Percentiles rank a stretch among this genome's conserved stretches.
Conservation (phyloP, 306 rosid species). For the Castanea crenata region DNA sequence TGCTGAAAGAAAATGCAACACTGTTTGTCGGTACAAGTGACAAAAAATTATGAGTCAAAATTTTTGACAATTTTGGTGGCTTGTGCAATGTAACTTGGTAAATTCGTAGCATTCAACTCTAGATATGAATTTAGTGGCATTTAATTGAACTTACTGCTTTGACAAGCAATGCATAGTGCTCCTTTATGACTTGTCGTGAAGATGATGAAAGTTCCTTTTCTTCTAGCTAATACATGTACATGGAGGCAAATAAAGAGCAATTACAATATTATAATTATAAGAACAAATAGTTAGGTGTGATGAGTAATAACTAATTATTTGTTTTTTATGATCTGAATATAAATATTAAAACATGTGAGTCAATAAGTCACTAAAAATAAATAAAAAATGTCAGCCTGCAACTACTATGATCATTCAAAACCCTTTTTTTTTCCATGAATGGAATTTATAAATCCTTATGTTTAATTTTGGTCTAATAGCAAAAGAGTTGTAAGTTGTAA, state of each 20-base stretch:
- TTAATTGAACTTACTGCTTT: conserved; percentile 3
- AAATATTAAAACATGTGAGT: not conserved
- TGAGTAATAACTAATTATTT: not conserved
- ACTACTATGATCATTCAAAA: not conserved
- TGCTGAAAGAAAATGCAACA: not conserved
- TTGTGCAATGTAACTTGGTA: too few species aligned
- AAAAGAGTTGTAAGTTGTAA: not conserved
- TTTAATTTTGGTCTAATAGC: too few species aligned
- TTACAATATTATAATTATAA: not conserved
- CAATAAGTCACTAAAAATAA: not conserved
- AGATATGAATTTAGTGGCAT: not conserved
- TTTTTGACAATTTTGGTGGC: not conserved
- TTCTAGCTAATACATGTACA: too few species aligned
- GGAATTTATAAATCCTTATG: too few species aligned
- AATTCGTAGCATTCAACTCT: too few species aligned
- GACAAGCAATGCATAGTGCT: conserved; percentile 22
- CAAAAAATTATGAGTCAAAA: not conserved
- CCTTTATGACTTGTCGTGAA: conserved; percentile 8
- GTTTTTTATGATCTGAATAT: conserved; percentile 5
- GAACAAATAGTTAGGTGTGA: conserved; percentile 5
- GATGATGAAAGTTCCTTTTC: conserved; percentile 15
- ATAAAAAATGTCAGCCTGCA: not conserved
- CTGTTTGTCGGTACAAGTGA: conserved; percentile 12
- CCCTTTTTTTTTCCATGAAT: too few species aligned
- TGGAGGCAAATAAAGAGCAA: not conserved